phyloP scores from a whole-genome alignment of 2,329 filamentous ascomycete species.

The Penicillium sp. region DNA sequence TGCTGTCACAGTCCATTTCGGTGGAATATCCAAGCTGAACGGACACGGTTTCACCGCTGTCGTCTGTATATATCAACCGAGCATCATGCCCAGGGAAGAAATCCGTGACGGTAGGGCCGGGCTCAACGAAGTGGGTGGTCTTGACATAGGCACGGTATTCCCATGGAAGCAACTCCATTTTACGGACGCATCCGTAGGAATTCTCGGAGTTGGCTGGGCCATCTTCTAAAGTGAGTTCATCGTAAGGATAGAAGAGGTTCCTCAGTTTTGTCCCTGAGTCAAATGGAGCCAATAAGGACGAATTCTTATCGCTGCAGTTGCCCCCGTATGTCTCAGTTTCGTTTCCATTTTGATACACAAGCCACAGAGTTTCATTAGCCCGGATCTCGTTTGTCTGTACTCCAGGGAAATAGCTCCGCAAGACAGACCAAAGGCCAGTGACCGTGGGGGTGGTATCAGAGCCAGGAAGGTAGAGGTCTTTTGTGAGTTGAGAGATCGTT shows the following conservation, averaged over 20 bases:
- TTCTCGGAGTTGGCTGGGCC: conserved; percentile 40
- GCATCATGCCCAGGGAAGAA: conserved; percentile 55
- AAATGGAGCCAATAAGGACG: conserved; percentile 49
- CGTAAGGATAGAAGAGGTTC: conserved; percentile 57
- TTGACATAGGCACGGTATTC: conserved; percentile 56
- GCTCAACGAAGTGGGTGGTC: conserved; percentile 41
- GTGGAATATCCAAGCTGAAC: conserved; percentile 48
- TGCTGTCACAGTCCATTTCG: conserved; percentile 51
- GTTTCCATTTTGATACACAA: conserved; percentile 41
- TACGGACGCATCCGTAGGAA: conserved; percentile 50
- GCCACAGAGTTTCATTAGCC: conserved; percentile 40
- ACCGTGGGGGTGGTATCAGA: conserved; percentile 47
- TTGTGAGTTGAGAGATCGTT: conserved; percentile 50
- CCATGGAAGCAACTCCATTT: conserved; percentile 46
- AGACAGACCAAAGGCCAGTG: conserved; percentile 54
- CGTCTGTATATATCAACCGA: conserved; percentile 46
- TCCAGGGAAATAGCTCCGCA: conserved; percentile 42
- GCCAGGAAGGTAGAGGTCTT: conserved; percentile 44
- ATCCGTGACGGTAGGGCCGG: conserved; percentile 51
- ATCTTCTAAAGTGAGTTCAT: conserved; percentile 44
- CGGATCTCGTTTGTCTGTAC: conserved; percentile 41
- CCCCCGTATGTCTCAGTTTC: conserved; percentile 50
- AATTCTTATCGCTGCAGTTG: conserved; percentile 32
- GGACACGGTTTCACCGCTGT: conserved; percentile 42
- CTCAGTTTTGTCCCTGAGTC: conserved; percentile 47